Conservation (phyloP, 1,284 basidiomycete species). For the Apiotrichum domesticum region DNA sequence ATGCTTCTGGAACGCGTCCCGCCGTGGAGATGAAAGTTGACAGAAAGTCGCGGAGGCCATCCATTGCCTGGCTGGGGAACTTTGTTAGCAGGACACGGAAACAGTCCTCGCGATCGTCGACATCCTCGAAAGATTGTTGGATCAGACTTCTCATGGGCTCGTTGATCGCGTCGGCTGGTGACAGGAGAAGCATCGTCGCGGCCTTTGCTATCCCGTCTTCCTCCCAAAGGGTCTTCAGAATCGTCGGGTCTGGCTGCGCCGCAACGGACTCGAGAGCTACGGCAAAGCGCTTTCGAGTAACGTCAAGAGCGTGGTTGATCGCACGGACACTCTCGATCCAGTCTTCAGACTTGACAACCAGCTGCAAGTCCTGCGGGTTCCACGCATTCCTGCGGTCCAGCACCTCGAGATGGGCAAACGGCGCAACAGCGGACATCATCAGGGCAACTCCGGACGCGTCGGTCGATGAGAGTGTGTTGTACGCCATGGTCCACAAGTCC, state of each 20-base stretch:
- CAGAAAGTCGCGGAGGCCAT: constrained; percentile 64
- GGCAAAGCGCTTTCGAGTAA: constrained; percentile 59
- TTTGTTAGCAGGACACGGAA: constrained; percentile 68
- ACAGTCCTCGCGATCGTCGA: constrained; percentile 76
- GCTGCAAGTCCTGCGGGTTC: constrained; percentile 32
- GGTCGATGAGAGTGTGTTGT: constrained; percentile 55
- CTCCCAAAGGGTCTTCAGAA: constrained; percentile 55
- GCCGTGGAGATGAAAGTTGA: constrained; percentile 61
- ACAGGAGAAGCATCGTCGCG: constrained; percentile 65
- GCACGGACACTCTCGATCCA: constrained; percentile 37
- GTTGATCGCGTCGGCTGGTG: constrained; percentile 68
- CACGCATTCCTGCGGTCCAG: constrained; percentile 48
- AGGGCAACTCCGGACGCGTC: constrained; percentile 57
- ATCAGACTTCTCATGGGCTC: constrained; percentile 66
- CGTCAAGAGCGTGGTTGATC: constrained; percentile 57
- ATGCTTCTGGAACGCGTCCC: constrained; percentile 67
- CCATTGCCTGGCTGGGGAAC: constrained; percentile 59
- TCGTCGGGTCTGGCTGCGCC: constrained; percentile 51
- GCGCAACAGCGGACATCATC: constrained; percentile 57
- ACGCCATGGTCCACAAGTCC: constrained; percentile 64
- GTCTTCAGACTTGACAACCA: constrained; percentile 34
- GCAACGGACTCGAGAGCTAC: constrained; percentile 59
- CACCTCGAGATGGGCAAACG: constrained; percentile 60
- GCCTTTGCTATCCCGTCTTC: constrained; percentile 51
- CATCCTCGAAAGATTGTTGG: constrained; percentile 76